These are phyloP conservation scores for Knufia petricola DNA, from an alignment of 2,329 filamentous ascomycete genomes.

Conservation along the genomic window DNA sequence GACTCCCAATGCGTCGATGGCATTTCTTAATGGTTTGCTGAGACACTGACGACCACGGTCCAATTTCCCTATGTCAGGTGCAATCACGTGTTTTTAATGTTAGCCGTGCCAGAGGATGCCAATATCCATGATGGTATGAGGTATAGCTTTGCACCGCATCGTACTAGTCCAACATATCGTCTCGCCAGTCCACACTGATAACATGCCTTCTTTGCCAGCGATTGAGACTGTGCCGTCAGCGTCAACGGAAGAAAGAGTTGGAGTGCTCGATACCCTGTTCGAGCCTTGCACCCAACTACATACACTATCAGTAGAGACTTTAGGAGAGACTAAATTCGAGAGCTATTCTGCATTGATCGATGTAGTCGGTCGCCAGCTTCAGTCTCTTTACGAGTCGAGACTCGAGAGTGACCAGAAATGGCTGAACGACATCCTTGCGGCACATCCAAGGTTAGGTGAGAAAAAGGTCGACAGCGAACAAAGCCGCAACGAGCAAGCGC, in stretches of 20 bases:
- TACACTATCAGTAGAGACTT: conserved; percentile 56
- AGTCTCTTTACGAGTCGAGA: conserved; percentile 45
- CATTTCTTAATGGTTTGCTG: too few species aligned
- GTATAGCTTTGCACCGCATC: too few species aligned
- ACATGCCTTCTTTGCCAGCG: conserved; percentile 41
- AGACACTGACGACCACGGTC: too few species aligned
- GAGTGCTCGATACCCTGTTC: conserved; percentile 20
- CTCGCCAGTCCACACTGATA: too few species aligned
- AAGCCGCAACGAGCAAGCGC: conserved; percentile 64
- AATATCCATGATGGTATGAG: too few species aligned
- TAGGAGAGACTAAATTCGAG: conserved; percentile 51
- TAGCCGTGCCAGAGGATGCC: too few species aligned
- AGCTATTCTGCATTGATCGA: conserved; percentile 63
- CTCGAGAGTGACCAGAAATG: conserved; percentile 43
- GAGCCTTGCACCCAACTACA: conserved; percentile 72
- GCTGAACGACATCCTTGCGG: conserved; percentile 64
- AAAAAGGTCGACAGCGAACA: conserved; percentile 73
- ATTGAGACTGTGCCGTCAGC: conserved; percentile 15
- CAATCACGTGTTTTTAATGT: too few species aligned
- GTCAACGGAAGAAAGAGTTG: conserved; percentile 14
- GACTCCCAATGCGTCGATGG: too few species aligned
- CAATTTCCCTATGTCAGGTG: too few species aligned
- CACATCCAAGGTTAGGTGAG: conserved; percentile 75
- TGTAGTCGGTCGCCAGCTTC: conserved; percentile 54
- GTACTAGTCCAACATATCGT: too few species aligned